phyloP scores from a whole-genome alignment of 352 stramenopile genomes.

The Pythium pyrilobum region DNA sequence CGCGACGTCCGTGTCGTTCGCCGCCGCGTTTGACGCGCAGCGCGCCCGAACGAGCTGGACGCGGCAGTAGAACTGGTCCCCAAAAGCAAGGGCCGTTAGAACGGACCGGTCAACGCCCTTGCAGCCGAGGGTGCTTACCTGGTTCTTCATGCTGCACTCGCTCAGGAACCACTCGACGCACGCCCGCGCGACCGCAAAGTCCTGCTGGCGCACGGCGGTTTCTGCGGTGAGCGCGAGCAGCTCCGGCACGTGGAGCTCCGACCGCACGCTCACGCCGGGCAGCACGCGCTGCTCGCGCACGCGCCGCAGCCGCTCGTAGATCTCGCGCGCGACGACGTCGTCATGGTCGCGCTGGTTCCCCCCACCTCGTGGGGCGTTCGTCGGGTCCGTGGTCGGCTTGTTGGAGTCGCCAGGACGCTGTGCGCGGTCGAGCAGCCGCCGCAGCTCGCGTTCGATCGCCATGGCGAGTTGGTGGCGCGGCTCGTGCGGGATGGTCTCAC shows the following conservation, averaged over 20 bases:
- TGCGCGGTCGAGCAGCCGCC: slow-evolving; percentile 40
- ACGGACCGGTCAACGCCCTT: no score
- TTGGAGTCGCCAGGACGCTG: slow-evolving; percentile 14
- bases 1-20: slow-evolving; percentile 28
- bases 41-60: slow-evolving; percentile 77
- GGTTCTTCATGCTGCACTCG: slow-evolving; percentile 58
- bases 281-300: slow-evolving; percentile 34
- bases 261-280: slow-evolving; percentile 14
- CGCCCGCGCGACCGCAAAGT: slow-evolving; percentile 52
- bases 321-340: slow-evolving; percentile 24
- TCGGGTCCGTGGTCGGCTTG: slow-evolving; percentile 1
- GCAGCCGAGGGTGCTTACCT: no score
- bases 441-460: slow-evolving; percentile 49
- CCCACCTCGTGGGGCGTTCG: neutral
- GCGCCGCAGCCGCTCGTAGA: slow-evolving; percentile 30
- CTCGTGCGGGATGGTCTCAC: no score
- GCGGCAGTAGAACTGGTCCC: slow-evolving; percentile 78
- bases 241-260: slow-evolving; percentile 50
- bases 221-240: slow-evolving; percentile 77
- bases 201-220: slow-evolving; percentile 49
- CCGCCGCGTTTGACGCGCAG: slow-evolving; percentile 40
- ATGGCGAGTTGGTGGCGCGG: slow-evolving; percentile 24
- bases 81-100: neutral
- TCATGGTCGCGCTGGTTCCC: neutral
- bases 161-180: slow-evolving; percentile 71